phyloP scores from a whole-genome alignment of 352 stramenopile genomes.

The Phytophthora pistaciae region DNA sequence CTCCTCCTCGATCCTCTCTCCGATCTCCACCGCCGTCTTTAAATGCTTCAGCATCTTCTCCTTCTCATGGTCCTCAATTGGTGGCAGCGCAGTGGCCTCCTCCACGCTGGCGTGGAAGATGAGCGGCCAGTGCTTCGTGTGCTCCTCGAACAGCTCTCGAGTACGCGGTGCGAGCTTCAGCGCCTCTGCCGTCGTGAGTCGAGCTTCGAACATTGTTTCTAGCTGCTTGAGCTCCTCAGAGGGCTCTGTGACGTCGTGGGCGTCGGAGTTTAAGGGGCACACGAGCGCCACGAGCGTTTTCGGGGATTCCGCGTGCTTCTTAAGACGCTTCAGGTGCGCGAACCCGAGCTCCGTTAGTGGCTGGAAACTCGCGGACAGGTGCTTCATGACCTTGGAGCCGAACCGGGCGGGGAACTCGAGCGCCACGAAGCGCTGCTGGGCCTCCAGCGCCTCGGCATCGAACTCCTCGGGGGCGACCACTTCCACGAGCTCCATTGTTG shows the following conservation, averaged over 20 bases:
- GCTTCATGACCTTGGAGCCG: slow-evolving; percentile 75
- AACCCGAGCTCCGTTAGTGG: slow-evolving; percentile 73
- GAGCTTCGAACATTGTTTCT: slow-evolving; percentile 52
- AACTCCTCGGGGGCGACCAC: slow-evolving; percentile 39
- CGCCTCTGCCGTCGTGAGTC: slow-evolving; percentile 53
- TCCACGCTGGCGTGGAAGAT: slow-evolving; percentile 85
- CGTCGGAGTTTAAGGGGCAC: slow-evolving; percentile 32
- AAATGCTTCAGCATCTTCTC: slow-evolving; percentile 38
- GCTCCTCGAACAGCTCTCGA: slow-evolving; percentile 63
- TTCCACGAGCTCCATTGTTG: slow-evolving; percentile 51
- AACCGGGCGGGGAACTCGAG: slow-evolving; percentile 72
- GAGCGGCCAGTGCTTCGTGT: slow-evolving; percentile 76
- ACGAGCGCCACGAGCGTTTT: slow-evolving; percentile 69
- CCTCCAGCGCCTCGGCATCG: slow-evolving; percentile 40
- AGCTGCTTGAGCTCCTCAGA: slow-evolving; percentile 35
- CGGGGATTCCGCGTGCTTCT: slow-evolving; percentile 57
- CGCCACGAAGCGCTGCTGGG: slow-evolving; percentile 75
- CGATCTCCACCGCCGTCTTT: slow-evolving; percentile 32
- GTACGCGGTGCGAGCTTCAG: slow-evolving; percentile 66
- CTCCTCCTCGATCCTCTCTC: slow-evolving; percentile 22
- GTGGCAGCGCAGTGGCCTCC: slow-evolving; percentile 43
- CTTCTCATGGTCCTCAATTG: slow-evolving; percentile 52
- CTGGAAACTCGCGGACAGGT: slow-evolving; percentile 57
- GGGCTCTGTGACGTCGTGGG: slow-evolving; percentile 8
- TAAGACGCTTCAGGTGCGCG: slow-evolving; percentile 86